phyloP scores from a whole-genome alignment of 495 filamentous ascomycete genomes.

The Cetradonia linearis region DNA sequence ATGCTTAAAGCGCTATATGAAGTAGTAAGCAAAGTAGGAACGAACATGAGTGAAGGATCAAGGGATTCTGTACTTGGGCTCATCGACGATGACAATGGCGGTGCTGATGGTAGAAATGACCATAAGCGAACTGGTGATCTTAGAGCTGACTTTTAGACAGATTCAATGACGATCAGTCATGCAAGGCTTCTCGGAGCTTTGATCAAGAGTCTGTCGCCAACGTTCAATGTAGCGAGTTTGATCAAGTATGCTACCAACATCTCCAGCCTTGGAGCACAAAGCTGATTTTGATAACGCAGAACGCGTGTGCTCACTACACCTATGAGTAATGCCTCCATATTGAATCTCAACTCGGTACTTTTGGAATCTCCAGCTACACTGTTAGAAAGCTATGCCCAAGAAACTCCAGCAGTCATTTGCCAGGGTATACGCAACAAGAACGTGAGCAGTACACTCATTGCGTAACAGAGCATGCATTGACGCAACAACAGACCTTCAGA shows the following conservation, averaged over 20 bases:
- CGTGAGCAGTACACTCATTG: slow-evolving; percentile 35
- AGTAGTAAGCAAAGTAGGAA: slow-evolving; percentile 86
- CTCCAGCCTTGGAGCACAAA: neutral
- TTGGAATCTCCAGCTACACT: slow-evolving; percentile 64
- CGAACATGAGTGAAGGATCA: slow-evolving; percentile 87
- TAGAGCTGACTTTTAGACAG: slow-evolving; percentile 31
- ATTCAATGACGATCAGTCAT: slow-evolving; percentile 72
- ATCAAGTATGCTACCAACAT: slow-evolving; percentile 48
- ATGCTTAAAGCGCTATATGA: slow-evolving; percentile 98
- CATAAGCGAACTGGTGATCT: neutral
- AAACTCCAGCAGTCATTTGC: slow-evolving; percentile 63
- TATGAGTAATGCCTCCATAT: slow-evolving; percentile 56
- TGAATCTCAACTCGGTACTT: slow-evolving; percentile 81
- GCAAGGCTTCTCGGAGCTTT: slow-evolving; percentile 81
- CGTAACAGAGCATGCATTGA: neutral
- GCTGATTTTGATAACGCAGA: slow-evolving; percentile 26
- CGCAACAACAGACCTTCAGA: slow-evolving; percentile 52
- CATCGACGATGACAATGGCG: slow-evolving; percentile 75
- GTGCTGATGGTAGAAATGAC: slow-evolving; percentile 47
- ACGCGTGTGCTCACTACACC: slow-evolving; percentile 65
- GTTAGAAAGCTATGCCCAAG: slow-evolving; percentile 53
- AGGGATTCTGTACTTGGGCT: slow-evolving; percentile 69
- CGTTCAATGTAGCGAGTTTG: slow-evolving; percentile 50
- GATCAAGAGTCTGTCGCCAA: slow-evolving; percentile 63
- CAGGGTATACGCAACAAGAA: slow-evolving; percentile 69